These are phyloP conservation scores for Immersiporthe knoxdaviesiana DNA, from an alignment of 2,329 filamentous ascomycete species.

Conservation along the genomic window DNA sequence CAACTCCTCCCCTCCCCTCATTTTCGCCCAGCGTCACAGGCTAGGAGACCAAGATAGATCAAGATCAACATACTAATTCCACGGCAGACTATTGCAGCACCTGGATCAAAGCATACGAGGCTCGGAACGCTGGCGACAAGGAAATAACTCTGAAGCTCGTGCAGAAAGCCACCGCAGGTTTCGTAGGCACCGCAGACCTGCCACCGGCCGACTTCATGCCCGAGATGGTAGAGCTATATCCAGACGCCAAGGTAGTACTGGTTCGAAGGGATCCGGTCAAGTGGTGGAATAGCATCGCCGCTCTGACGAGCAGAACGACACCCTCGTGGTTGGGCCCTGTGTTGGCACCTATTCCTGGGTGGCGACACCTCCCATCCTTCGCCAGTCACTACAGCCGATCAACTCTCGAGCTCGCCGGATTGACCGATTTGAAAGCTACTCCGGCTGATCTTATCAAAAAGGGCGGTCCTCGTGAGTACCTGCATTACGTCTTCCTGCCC, in stretches of 20 bases:
- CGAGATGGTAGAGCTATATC: slow-evolving; percentile 48
- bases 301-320: slow-evolving; percentile 7
- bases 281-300: slow-evolving; percentile 36
- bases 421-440: not conserved
- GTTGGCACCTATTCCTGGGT: slow-evolving; percentile 20
- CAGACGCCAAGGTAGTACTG: slow-evolving; percentile 47
- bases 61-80: too few species aligned
- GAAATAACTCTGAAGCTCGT: slow-evolving; percentile 32
- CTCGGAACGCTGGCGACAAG: slow-evolving; percentile 32
- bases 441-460: slow-evolving; percentile 18
- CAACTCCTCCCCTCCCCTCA: not conserved
- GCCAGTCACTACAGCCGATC: slow-evolving; percentile 19
- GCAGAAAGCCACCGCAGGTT: slow-evolving; percentile 40
- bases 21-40: too few species aligned
- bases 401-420: slow-evolving; percentile 18
- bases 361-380: slow-evolving; percentile 14
- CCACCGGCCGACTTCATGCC: slow-evolving; percentile 44
- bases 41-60: too few species aligned
- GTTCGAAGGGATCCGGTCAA: slow-evolving; percentile 38
- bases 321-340: slow-evolving; percentile 12
- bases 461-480: slow-evolving; percentile 29
- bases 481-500: not conserved
- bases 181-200: slow-evolving; percentile 46
- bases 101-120: slow-evolving; percentile 35
- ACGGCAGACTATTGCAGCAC: slow-evolving; percentile 29